A percentile compares a stretch with the other conserved stretches of the same genome.
phyloP scores from a whole-genome alignment of 2,329 filamentous ascomycete species.

The Hysterium pulicare region DNA sequence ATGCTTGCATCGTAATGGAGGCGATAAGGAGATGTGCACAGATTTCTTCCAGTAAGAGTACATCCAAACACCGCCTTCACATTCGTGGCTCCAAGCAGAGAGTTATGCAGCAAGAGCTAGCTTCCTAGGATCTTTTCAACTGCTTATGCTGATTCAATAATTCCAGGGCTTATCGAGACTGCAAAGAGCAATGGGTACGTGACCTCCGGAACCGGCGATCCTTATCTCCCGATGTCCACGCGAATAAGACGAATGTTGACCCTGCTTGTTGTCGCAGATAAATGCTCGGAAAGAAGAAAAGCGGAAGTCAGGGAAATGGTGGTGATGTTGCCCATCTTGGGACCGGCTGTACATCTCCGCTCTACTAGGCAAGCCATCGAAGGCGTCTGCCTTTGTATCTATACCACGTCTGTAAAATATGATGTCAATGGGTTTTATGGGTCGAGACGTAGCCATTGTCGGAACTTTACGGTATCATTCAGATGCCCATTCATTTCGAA shows the following conservation, averaged over 20 bases:
- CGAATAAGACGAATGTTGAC: not conserved
- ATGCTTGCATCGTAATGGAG: slow-evolving; percentile 84
- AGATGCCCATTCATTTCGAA: too few species aligned
- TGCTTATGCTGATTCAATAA: not conserved
- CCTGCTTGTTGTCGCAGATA: not conserved
- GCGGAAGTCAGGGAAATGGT: not conserved
- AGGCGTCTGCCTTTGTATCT: not conserved
- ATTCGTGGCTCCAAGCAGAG: slow-evolving; percentile 1
- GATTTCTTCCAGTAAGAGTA: slow-evolving; percentile 91
- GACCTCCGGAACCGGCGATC: not conserved
- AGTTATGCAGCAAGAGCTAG: too few species aligned
- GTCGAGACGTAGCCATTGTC: too few species aligned
- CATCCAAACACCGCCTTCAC: not conserved
- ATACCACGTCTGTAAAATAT: not conserved
- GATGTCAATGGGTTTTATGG: too few species aligned
- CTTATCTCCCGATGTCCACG: not conserved
- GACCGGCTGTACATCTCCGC: not conserved
- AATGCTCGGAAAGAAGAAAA: not conserved
- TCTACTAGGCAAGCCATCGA: not conserved
- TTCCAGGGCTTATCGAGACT: slow-evolving; percentile 79
- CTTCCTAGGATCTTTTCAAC: too few species aligned
- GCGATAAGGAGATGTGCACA: slow-evolving; percentile 81
- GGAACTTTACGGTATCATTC: too few species aligned
- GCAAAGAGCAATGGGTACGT: slow-evolving; percentile 84
- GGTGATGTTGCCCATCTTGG: not conserved